A percentile compares a stretch with the other conserved stretches of the same genome.
Evolutionary conservation across 805 yeast species (phyloP).

Genomic region (Ascoidea asiatica): DNA sequence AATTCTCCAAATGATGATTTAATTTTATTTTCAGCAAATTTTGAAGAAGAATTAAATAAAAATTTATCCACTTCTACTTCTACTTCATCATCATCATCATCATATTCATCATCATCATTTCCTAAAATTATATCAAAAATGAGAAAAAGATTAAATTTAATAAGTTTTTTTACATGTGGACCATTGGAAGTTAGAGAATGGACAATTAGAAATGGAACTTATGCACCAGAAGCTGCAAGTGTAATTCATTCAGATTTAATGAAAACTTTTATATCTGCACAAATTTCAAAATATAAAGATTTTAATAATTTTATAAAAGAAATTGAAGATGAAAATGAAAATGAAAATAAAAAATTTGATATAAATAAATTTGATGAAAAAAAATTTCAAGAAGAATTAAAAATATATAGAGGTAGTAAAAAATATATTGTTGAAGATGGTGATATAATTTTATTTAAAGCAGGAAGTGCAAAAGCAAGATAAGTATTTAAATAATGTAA

Average conservation of each 20-base stretch:
- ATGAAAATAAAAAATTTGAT: conserved; percentile 1
- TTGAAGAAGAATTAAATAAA: conserved; percentile 28
- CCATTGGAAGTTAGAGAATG: conserved; percentile 77
- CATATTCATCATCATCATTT: too few relatives aligned
- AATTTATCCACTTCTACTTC: too few relatives aligned
- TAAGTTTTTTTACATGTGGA: conserved; percentile 83
- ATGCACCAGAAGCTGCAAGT: conserved; percentile 86
- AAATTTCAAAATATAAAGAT: conserved; percentile 28
- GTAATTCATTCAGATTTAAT: conserved; percentile 78
- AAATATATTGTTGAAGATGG: conserved; percentile 74
- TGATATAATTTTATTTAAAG: conserved; percentile 63
- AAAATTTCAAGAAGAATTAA: conserved; percentile 41
- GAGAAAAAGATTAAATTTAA: conserved; percentile 55
- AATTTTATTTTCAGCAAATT: conserved; percentile 52
- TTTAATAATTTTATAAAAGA: too few relatives aligned
- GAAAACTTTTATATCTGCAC: conserved; percentile 69
- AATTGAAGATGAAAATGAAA: too few relatives aligned
- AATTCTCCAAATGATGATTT: conserved; percentile 58
- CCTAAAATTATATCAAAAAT: conserved; percentile 52
- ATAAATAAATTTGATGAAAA: conserved; percentile 36
- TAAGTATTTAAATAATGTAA: too few relatives aligned
- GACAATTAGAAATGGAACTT: conserved; percentile 65
- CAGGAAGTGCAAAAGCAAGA: too few relatives aligned
- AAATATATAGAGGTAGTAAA: conserved; percentile 58
- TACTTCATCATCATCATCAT: too few relatives aligned